phyloP scores from a whole-genome alignment of 495 filamentous ascomycete genomes.

The Lentithecium fluviatile region DNA sequence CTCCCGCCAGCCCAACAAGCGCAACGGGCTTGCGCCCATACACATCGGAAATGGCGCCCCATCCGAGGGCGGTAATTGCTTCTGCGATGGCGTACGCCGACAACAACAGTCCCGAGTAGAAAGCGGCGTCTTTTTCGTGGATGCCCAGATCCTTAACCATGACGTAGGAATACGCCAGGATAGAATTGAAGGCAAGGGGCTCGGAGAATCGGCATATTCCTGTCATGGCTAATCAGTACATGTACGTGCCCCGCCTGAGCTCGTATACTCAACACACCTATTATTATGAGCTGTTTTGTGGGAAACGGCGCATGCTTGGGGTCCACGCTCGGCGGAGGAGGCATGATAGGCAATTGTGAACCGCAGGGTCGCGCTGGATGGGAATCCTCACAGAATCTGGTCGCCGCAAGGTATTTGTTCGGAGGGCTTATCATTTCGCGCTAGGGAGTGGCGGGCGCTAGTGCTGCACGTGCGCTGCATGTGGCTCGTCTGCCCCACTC shows the following conservation, averaged over 20 bases:
- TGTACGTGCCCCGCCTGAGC: neutral
- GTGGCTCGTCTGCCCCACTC: neutral
- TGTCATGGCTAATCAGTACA: constrained; percentile 1
- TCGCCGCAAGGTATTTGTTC: neutral
- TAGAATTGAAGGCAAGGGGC: constrained; percentile 38
- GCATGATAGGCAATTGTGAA: neutral
- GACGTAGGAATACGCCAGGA: constrained; percentile 33
- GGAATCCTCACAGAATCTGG: neutral
- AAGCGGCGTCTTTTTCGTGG: constrained; percentile 23
- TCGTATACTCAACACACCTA: neutral
- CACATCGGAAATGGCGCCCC: constrained; percentile 29
- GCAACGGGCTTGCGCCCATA: constrained; percentile 33
- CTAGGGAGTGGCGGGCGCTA: neutral
- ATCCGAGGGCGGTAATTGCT: constrained; percentile 21
- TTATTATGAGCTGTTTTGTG: constrained; percentile 7
- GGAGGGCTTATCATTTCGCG: neutral
- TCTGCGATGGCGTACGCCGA: constrained; percentile 36
- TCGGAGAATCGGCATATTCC: constrained; percentile 38
- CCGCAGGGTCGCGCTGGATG: neutral
- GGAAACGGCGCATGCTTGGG: neutral
- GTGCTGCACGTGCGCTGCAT: neutral
- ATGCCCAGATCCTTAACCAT: constrained; percentile 34
- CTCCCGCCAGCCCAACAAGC: constrained; percentile 29
- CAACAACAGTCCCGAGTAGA: constrained; percentile 35
- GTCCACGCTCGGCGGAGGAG: neutral